phyloP scores from a whole-genome alignment of 352 stramenopile genomes.

The Phytophthora pistaciae region DNA sequence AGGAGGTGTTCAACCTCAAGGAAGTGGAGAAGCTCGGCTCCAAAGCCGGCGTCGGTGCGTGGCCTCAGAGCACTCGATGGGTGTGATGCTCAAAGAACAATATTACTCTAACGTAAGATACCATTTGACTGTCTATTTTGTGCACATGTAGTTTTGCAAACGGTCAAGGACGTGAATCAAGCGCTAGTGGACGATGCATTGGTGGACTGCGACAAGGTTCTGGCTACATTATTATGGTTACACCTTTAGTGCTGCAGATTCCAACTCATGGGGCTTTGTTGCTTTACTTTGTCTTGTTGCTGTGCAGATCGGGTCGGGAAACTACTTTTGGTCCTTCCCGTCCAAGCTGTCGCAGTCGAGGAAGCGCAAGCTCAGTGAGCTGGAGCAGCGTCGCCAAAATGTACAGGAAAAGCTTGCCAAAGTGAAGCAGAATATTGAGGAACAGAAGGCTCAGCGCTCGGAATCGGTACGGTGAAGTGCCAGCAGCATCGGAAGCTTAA shows the following conservation, averaged over 20 bases:
- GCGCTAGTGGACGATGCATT: conserved; percentile 84
- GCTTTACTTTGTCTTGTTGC: too few species aligned
- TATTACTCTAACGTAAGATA: conserved; percentile 4
- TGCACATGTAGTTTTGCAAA: conserved; percentile 74
- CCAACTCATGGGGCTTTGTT: too few species aligned
- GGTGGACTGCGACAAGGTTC: conserved; percentile 86
- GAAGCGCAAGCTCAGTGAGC: conserved; percentile 77
- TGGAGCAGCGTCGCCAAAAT: conserved; percentile 60
- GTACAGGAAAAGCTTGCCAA: conserved; percentile 53
- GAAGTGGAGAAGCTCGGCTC: conserved; percentile 88
- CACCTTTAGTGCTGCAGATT: too few species aligned
- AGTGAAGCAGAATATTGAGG: conserved; percentile 59
- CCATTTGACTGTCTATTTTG: conserved; percentile 6
- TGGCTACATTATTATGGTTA: neutral
- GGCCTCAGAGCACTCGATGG: neutral
- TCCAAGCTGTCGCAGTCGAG: conserved; percentile 84
- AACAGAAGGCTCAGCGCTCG: conserved; percentile 54
- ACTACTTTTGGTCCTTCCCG: conserved; percentile 92
- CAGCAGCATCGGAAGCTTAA: neutral
- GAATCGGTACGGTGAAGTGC: conserved; percentile 55
- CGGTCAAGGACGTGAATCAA: conserved; percentile 91
- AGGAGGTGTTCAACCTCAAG: conserved; percentile 90
- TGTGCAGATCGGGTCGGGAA: conserved; percentile 79
- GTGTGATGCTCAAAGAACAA: neutral
- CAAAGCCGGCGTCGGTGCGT: conserved; percentile 83